Evolutionary conservation across 75 land plant genomes (phyloP).

Genomic region (Sequoiadendron giganteum): DNA sequence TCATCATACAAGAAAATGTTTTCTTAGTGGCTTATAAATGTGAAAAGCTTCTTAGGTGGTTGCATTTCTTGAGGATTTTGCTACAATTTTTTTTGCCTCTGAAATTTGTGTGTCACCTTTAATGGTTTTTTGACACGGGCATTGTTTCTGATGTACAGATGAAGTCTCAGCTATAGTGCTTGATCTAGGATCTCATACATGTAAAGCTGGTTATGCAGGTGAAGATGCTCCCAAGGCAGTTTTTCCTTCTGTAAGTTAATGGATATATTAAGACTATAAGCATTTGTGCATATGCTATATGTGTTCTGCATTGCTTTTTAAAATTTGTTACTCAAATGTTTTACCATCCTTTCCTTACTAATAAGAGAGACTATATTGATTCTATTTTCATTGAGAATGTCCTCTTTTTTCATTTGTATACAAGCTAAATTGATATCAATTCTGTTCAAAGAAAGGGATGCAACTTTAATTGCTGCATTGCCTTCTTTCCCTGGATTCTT

Average conservation of each 20-base stretch:
- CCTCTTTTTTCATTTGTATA: not conserved
- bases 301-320: not conserved
- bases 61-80: not conserved
- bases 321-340: not conserved
- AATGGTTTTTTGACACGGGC: not conserved
- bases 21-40: not conserved
- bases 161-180: constrained; percentile 96
- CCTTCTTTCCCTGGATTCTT: not conserved
- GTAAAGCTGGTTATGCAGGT: constrained; percentile 98
- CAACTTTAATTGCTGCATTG: not conserved
- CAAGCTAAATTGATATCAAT: not conserved
- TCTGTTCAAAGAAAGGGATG: not conserved
- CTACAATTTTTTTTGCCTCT: not conserved
- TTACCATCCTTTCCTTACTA: not conserved
- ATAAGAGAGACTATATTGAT: not conserved
- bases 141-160: constrained; percentile 45
- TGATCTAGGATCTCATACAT: constrained; percentile 90
- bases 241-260: constrained; percentile 79
- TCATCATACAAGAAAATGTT: not conserved
- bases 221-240: constrained; percentile 99
- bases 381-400: not conserved
- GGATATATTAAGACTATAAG: not conserved
- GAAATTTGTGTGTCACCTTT: not conserved
- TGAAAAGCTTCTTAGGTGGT: not conserved
- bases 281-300: not conserved